Conservation (phyloP, 1,284 basidiomycete genomes). For the Apiotrichum porosum region DNA sequence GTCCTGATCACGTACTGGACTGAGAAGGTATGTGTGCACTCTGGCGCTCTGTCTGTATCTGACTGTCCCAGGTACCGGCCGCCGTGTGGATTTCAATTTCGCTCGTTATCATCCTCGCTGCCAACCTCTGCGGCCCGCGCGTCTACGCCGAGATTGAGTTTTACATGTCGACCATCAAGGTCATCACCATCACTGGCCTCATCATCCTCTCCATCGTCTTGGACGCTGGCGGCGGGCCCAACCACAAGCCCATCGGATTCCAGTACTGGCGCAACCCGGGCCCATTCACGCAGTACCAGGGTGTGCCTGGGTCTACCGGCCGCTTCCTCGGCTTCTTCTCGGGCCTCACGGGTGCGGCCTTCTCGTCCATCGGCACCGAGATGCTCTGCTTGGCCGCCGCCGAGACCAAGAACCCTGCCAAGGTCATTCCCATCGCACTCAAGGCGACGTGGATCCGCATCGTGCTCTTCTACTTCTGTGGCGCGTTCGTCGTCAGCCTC, state of each 20-base stretch:
- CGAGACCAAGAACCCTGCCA: constrained; percentile 27
- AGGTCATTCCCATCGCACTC: constrained; percentile 35
- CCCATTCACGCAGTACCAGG: constrained; percentile 18
- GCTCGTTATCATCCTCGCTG: constrained; percentile 16
- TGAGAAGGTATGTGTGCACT: constrained; percentile 25
- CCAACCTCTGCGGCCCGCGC: constrained; percentile 26
- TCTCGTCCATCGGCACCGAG: constrained; percentile 31
- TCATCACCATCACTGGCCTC: constrained; percentile 32
- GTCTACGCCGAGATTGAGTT: constrained; percentile 33
- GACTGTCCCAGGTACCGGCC: constrained; percentile 21
- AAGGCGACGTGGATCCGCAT: constrained; percentile 31
- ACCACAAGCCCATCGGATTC: constrained; percentile 22
- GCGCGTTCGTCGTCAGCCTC: constrained; percentile 31
- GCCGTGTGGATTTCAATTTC: constrained; percentile 29
- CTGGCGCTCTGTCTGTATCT: constrained; percentile 30
- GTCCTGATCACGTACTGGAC: constrained; percentile 18
- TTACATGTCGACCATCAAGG: constrained; percentile 33
- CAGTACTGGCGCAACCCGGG: constrained; percentile 37
- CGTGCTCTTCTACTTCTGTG: constrained; percentile 33
- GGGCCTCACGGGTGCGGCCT: constrained; percentile 28
- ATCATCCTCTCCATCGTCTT: constrained; percentile 34
- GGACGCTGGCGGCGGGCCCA: constrained; percentile 29
- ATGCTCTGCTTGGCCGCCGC: constrained; percentile 25
- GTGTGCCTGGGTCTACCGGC: constrained; percentile 27
- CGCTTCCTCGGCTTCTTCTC: constrained; percentile 24